These are phyloP conservation scores for Licmophora abbreviata DNA, from an alignment of 108 stramenopile genomes.

Conservation along the genomic window DNA sequence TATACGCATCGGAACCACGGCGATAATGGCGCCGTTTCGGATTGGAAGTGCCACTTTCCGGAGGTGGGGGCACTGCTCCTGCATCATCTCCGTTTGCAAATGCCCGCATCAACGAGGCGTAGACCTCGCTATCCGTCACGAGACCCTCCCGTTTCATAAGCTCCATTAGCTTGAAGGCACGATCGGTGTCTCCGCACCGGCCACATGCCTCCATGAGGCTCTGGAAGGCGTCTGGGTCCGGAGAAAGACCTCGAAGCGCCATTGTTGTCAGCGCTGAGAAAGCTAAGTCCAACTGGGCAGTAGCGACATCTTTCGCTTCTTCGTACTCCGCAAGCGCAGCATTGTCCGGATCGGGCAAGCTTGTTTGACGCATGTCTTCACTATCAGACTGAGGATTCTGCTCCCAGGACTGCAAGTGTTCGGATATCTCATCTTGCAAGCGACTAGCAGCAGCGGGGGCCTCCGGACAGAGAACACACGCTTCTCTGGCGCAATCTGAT, in stretches of 20 bases:
- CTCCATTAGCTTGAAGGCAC: conserved; percentile 65
- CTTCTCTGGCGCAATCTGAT: no score
- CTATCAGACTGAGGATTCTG: no score
- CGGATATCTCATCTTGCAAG: no score
- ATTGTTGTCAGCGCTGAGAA: conserved; percentile 64
- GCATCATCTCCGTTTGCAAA: conserved; percentile 40
- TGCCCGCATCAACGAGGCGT: conserved; percentile 58
- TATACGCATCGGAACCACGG: conserved; percentile 25
- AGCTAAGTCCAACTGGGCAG: conserved; percentile 76
- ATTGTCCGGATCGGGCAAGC: conserved; percentile 24
- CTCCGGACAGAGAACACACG: no score
- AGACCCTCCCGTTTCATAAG: conserved; percentile 74
- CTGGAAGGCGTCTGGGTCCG: conserved; percentile 66
- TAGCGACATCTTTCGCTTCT: conserved; percentile 71
- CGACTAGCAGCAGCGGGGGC: no score
- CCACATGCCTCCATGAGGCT: conserved; percentile 81
- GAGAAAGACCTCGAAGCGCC: conserved; percentile 38
- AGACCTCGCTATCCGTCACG: conserved; percentile 52
- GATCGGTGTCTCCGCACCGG: conserved; percentile 65
- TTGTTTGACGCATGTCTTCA: conserved; percentile 2
- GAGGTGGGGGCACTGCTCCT: background rate
- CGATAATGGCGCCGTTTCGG: background rate
- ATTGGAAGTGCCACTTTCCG: background rate
- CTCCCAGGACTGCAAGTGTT: no score
- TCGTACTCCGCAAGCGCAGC: conserved; percentile 35